Base-by-base conservation (phyloP, 257 asterid genomes). In the Datura wrightii region DNA sequence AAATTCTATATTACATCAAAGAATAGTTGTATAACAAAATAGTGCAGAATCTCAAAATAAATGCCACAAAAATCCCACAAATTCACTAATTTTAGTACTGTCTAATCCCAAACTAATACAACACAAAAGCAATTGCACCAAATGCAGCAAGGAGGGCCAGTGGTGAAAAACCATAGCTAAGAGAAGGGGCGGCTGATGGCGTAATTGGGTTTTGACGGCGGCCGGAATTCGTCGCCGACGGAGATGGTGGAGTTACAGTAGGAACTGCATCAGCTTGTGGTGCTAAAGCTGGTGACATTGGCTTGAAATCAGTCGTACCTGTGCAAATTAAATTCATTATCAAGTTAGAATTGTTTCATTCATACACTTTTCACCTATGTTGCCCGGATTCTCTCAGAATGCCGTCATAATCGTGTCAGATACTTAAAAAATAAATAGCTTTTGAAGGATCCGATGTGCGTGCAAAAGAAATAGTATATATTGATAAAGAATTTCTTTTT, bases 101-200 rank as follows among this genome's bases (percentile, higher is more conserved):
- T 52, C 4, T 50, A 15, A 8, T 2, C 1, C 76, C 37, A 56
- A 58, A 67, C 69, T 69, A 87, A 71, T 85, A 89, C 66, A 80
- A 87, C 59, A 79, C 85, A 56, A 80, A 53, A 83, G 86, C 86
- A 63, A 87, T 53, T 18, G 89, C 42, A 83, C 88, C 84, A 54
- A 85, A 31, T 31, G 90, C 52, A 83, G 78, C 81, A 41, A 83
- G 59, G 46, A 87, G 14, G 58, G 63, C 50, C 19, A 83, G 19
- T 37, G 87, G 89, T 46, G 91, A 89, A 82, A 81, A 76, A 34
- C 86, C 74, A 14, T 78, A 31, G 82, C 46, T 15, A 52, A 78
- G 52, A 31, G 83, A 42, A 36, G 86, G 76, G 74, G 91, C 90
- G 37, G 87, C 85, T 9, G 91, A 89, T 8, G 91, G 89, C 5